Percentiles rank a stretch among this genome's conserved stretches.
These are phyloP conservation scores for Sordariomycetes sp. DNA, from an alignment of 2,329 filamentous ascomycete species.

Conservation along the genomic window DNA sequence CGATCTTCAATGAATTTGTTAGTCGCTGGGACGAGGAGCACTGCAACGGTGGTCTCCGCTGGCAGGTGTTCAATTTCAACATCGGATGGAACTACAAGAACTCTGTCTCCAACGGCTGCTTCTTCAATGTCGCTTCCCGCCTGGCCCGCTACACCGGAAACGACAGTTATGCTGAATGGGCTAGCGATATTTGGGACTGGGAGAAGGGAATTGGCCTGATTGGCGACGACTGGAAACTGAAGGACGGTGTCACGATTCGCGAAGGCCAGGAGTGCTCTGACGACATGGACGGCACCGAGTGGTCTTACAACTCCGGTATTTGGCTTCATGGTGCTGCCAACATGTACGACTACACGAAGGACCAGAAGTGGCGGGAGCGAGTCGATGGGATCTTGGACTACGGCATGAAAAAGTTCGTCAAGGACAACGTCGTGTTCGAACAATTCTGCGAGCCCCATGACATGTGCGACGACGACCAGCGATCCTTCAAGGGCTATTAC, in stretches of 20 bases:
- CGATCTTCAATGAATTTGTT: conserved; percentile 72
- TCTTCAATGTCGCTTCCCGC: conserved; percentile 61
- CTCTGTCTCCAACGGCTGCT: conserved; percentile 59
- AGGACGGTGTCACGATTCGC: conserved; percentile 33
- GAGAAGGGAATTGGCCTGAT: conserved; percentile 47
- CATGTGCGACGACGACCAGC: conserved; percentile 62
- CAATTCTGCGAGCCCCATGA: conserved; percentile 52
- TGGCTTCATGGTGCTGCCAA: conserved; percentile 53
- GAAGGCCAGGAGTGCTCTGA: conserved; percentile 33
- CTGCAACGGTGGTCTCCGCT: conserved; percentile 69
- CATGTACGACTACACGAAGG: conserved; percentile 52
- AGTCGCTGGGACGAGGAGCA: conserved; percentile 54
- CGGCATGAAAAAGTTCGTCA: conserved; percentile 44
- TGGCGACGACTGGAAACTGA: conserved; percentile 42
- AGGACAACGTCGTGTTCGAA: conserved; percentile 49
- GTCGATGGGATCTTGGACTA: conserved; percentile 47
- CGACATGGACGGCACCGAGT: conserved; percentile 48
- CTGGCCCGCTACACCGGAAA: conserved; percentile 74
- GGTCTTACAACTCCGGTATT: conserved; percentile 62
- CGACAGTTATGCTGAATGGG: conserved; percentile 69
- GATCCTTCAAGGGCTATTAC: conserved; percentile 69
- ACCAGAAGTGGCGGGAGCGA: conserved; percentile 45
- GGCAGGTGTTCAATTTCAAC: conserved; percentile 79
- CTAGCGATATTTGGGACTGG: conserved; percentile 62
- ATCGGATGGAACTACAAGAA: conserved; percentile 63